Conservation (phyloP, 495 filamentous ascomycete genomes). For the Neurospora tetraspora region DNA sequence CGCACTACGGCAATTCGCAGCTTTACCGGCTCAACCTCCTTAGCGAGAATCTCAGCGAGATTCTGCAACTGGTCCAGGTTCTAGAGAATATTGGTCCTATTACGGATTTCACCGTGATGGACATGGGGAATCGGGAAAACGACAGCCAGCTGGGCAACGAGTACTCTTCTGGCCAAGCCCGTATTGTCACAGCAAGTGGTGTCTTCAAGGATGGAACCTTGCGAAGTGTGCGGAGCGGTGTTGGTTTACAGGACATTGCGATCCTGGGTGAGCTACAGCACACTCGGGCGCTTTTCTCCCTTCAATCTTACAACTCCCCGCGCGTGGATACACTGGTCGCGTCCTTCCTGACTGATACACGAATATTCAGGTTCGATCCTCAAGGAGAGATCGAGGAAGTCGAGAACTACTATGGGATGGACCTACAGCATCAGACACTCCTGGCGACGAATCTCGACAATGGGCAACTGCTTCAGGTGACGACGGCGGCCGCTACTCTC, state of each 20-base stretch:
- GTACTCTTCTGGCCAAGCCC: constrained; percentile 86
- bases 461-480: constrained; percentile 68
- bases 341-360: constrained; percentile 74
- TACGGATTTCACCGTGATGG: constrained; percentile 88
- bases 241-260: constrained; percentile 83
- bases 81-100: constrained; percentile 83
- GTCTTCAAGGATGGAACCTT: constrained; percentile 78
- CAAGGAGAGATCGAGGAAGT: constrained; percentile 82
- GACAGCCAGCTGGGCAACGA: constrained; percentile 69
- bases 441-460: constrained; percentile 52
- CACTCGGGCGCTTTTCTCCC: constrained; percentile 53
- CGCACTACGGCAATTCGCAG: constrained; percentile 87
- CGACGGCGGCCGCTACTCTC: constrained; percentile 48
- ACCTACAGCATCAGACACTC: constrained; percentile 62
- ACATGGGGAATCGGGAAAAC: constrained; percentile 73
- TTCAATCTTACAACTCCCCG: constrained; percentile 37
- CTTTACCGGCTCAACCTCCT: constrained; percentile 50
- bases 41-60: constrained; percentile 18
- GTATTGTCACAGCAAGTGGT: constrained; percentile 87
- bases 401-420: constrained; percentile 58
- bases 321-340: constrained; percentile 62
- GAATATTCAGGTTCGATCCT: constrained; percentile 66
- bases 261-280: constrained; percentile 70
- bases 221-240: constrained; percentile 81
- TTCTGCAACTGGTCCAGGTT: constrained; percentile 61